phyloP scores from a whole-genome alignment of 208 protist genomes.

The Crithidia mellificae region DNA sequence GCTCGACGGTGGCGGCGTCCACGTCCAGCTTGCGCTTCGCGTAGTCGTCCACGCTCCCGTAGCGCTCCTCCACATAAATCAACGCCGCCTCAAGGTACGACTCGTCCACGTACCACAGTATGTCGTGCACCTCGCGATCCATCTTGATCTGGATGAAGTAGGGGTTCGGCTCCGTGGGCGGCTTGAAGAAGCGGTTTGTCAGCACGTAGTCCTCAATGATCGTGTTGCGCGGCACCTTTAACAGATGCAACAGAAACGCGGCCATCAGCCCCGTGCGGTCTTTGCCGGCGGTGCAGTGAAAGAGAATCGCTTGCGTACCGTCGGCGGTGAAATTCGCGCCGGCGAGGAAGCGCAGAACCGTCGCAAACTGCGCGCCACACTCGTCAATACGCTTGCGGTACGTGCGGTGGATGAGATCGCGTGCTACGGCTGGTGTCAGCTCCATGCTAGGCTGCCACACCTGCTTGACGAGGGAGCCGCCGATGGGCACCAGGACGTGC shows the following conservation, averaged over 20 bases:
- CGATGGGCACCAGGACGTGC: conserved; percentile 27
- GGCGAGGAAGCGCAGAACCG: conserved; percentile 31
- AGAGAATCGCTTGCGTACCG: conserved; percentile 33
- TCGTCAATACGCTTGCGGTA: conserved; percentile 32
- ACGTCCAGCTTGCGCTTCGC: conserved; percentile 25
- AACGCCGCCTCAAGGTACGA: conserved; percentile 19
- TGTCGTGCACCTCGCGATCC: conserved; percentile 15
- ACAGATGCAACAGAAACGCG: conserved; percentile 32
- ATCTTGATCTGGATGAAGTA: conserved; percentile 9
- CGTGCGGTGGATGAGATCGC: conserved; percentile 16
- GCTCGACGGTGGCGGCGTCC: background rate
- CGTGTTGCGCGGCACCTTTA: conserved; percentile 32
- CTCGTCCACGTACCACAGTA: conserved; percentile 30
- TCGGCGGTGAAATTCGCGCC: conserved; percentile 8
- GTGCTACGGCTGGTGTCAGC: conserved; percentile 7
- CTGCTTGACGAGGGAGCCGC: conserved; percentile 12
- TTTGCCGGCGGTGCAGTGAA: conserved; percentile 67
- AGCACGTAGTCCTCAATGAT: conserved; percentile 54
- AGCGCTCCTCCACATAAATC: conserved; percentile 21
- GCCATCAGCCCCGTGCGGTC: conserved; percentile 48
- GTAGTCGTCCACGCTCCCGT: conserved; percentile 24
- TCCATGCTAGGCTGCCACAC: conserved; percentile 10
- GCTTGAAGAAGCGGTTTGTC: conserved; percentile 30
- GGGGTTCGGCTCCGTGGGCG: conserved; percentile 3
- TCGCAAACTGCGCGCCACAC: conserved; percentile 19